Evolutionary conservation across 179 eudicot species (phyloP), one percentile per base, ranked within the genome.

Genomic region (Carnegiea gigantea): DNA sequence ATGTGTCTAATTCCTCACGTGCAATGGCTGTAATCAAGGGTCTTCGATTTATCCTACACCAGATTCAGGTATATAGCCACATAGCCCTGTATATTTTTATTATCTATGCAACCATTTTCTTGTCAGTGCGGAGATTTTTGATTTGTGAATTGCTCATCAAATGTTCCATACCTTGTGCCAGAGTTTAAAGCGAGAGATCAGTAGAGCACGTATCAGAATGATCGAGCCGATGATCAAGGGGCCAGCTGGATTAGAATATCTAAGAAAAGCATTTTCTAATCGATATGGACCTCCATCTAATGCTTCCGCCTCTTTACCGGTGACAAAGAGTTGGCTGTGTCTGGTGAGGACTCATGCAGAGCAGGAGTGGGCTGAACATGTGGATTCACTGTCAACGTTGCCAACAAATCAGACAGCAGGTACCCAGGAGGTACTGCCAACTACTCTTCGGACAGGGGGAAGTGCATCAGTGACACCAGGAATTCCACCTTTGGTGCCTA

Each of bases 211-310:
- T n/a, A 92, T 96, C 54, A 84, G 87, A 82, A 84, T 92, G 75
- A 82, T 94, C 77, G 96, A 96, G 83, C 99, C 99, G 30, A 76
- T 92, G 78, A 81, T 96, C 72, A 94, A 89, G 86, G 98, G 99
- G 77, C 94, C 93, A 73, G 93, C 90, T 30, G 98, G 96, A 75
- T 81, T 94, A 28, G 94, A 92, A 38, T 96, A 90, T 83, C 82
- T 96, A 70, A 87, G 78, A 78, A 91, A 90, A 73, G 90, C 95
- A 73, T 96, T 96, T 85, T 79, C 87, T 24, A 80, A 70, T 68
- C 89, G 86, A 28, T 89, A 90, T 83, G 99, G 99, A 23, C 83
- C 87, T 75, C 92, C 97, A 23, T 86, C 90, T 49, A 81, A 91
- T 78, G 94, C 98, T 57, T 76, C 57, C 57, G 44, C 80, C 26